Percentiles rank a stretch among this genome's conserved stretches.
phyloP scores from a whole-genome alignment of 192 early-diverging fungal genomes.

The Globomyces pollinis-pini region DNA sequence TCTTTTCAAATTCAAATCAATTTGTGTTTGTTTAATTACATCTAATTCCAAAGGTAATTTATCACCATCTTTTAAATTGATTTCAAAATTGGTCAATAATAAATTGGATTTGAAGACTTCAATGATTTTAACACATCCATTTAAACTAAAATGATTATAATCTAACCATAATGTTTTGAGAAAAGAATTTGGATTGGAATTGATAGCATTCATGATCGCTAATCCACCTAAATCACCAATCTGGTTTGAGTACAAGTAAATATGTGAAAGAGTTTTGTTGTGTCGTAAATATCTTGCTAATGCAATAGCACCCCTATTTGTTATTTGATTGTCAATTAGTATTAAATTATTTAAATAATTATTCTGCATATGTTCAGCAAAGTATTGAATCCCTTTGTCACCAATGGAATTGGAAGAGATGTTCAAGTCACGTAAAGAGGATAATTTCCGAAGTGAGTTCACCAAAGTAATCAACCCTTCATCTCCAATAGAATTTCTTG shows the following conservation, averaged over 20 bases:
- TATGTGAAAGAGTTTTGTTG: constrained; percentile 26
- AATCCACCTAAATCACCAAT: not conserved
- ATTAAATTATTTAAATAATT: constrained; percentile 26
- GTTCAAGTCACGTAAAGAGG: constrained; percentile 21
- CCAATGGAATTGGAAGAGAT: constrained; percentile 30
- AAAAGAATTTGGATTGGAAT: not conserved
- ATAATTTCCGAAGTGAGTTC: constrained; percentile 22
- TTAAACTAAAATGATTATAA: not conserved
- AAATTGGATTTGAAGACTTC: not conserved
- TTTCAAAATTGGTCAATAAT: not conserved
- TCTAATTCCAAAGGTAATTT: not conserved
- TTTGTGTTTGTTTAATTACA: not conserved
- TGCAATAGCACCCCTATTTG: constrained; percentile 21
- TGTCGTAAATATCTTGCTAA: constrained; percentile 29
- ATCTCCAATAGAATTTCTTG: constrained; percentile 32
- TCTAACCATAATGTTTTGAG: constrained; percentile 8
- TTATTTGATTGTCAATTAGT: constrained; percentile 33
- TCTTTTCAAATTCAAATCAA: not conserved
- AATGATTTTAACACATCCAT: not conserved
- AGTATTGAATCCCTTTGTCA: constrained; percentile 15
- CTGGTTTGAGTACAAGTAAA: constrained; percentile 24
- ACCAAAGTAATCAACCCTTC: constrained; percentile 30
- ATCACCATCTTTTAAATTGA: not conserved
- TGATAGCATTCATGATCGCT: not conserved
- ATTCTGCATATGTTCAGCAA: constrained; percentile 26